These are phyloP conservation scores for Apocynum venetum DNA, from an alignment of 257 asterid species.

Conservation along the genomic window DNA sequence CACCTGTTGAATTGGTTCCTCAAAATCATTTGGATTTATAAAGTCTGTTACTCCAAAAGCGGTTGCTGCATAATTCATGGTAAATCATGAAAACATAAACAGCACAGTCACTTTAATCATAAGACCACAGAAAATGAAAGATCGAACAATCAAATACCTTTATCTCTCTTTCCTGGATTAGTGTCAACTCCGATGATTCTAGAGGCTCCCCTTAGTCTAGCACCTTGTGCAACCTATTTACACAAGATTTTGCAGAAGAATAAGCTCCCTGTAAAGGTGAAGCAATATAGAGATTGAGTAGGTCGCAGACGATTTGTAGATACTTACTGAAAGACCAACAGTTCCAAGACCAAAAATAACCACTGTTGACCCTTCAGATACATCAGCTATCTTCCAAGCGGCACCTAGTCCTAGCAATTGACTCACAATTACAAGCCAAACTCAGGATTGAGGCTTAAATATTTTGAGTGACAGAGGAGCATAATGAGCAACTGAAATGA, in stretches of 20 bases:
- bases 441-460: slow-evolving; percentile 13
- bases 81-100: slow-evolving; percentile 8
- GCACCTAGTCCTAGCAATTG: slow-evolving; percentile 80
- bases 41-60: slow-evolving; percentile 87
- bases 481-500: slow-evolving; percentile 14
- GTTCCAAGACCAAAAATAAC: slow-evolving; percentile 96
- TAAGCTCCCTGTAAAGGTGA: background rate
- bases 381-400: slow-evolving; percentile 95
- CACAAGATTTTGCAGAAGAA: slow-evolving; percentile 8
- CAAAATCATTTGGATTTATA: slow-evolving; percentile 64
- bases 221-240: slow-evolving; percentile 91
- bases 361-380: slow-evolving; percentile 74
- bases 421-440: slow-evolving; percentile 14
- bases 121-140: slow-evolving; percentile 3
- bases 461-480: slow-evolving; percentile 7
- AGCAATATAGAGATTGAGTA: background rate
- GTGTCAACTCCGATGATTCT: slow-evolving; percentile 83
- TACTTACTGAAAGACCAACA: slow-evolving; percentile 93
- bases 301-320: background rate
- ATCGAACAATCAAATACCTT: slow-evolving; percentile 35
- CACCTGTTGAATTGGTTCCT: slow-evolving; percentile 91
- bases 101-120: background rate
- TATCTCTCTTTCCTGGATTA: slow-evolving; percentile 58
- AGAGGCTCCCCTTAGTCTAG: slow-evolving; percentile 84
- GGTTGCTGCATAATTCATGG: slow-evolving; percentile 52